Percentiles rank a stretch among this genome's conserved stretches.
Conservation (phyloP, 169 alveolate species). For the Eimeria praecox region DNA sequence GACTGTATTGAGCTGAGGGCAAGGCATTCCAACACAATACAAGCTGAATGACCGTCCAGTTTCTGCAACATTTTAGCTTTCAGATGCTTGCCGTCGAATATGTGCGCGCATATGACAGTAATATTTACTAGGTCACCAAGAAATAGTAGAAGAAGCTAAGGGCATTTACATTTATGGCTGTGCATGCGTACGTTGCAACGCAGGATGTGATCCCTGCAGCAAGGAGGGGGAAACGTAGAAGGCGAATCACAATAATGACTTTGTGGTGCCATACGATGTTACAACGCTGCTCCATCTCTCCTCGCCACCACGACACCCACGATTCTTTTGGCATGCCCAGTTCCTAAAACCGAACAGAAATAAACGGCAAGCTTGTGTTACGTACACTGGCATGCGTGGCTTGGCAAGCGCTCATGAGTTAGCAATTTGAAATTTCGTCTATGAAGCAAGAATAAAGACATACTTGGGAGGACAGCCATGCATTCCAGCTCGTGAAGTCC, state of each 20-base stretch:
- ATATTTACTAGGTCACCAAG: neutral
- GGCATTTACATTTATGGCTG: neutral
- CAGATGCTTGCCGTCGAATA: neutral
- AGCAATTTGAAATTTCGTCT: neutral
- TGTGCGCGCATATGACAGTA: neutral
- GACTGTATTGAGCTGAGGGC: conserved; percentile 80
- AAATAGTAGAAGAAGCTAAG: neutral
- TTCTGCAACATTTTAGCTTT: neutral
- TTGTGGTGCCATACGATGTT: conserved; percentile 81
- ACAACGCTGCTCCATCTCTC: conserved; percentile 80
- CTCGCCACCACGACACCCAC: conserved; percentile 82
- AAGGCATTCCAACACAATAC: neutral
- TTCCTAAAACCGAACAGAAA: conserved; percentile 64
- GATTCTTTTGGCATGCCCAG: conserved; percentile 63
- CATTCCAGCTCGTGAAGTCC: conserved; percentile 78
- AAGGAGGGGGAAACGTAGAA: conserved; percentile 63
- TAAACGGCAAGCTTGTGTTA: neutral
- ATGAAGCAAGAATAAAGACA: neutral
- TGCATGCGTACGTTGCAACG: conserved; percentile 77
- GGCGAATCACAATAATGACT: conserved; percentile 73
- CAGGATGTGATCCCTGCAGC: conserved; percentile 81
- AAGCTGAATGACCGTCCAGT: neutral
- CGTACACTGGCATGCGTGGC: neutral
- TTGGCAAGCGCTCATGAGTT: neutral
- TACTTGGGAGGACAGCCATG: conserved; percentile 80